Evolutionary conservation across 495 filamentous ascomycete genomes (phyloP).

Genomic region (Talaromyces wortmannii): DNA sequence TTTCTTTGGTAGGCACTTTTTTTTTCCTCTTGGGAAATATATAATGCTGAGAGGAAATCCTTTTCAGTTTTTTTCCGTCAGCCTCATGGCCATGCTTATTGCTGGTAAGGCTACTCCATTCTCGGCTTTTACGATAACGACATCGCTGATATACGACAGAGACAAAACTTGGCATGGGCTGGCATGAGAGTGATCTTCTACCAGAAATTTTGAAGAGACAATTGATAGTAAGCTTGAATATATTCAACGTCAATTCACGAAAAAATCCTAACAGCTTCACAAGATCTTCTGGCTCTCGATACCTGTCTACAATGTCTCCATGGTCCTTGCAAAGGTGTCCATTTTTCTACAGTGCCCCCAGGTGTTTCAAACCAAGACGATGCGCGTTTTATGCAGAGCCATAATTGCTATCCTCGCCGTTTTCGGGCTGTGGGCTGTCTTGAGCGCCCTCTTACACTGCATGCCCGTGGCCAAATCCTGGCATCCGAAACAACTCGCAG

Average conservation of each 20-base stretch:
- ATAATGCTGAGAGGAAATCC: background rate
- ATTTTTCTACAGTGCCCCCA: slow-evolving; percentile 44
- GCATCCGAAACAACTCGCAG: slow-evolving; percentile 16
- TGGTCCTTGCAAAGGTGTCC: slow-evolving; percentile 45
- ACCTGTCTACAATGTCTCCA: slow-evolving; percentile 40
- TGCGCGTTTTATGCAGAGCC: slow-evolving; percentile 34
- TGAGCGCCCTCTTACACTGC: slow-evolving; percentile 39
- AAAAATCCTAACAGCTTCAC: background rate
- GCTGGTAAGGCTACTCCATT: slow-evolving; percentile 3
- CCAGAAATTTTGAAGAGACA: slow-evolving; percentile 23
- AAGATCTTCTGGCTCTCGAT: slow-evolving; percentile 39
- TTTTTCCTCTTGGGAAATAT: background rate
- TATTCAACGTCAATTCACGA: background rate
- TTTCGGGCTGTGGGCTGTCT: slow-evolving; percentile 34
- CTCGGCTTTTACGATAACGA: background rate
- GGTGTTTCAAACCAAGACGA: slow-evolving; percentile 33
- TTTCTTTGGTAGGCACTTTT: slow-evolving; percentile 24
- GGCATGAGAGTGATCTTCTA: slow-evolving; percentile 29
- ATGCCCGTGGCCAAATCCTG: slow-evolving; percentile 41
- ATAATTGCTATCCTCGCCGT: slow-evolving; percentile 32
- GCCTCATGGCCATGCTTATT: slow-evolving; percentile 35
- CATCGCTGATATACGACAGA: slow-evolving; percentile 9
- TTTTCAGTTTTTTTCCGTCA: slow-evolving; percentile 24
- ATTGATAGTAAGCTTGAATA: slow-evolving; percentile 23
- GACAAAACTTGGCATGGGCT: slow-evolving; percentile 32